Percentiles rank a stretch among this genome's conserved stretches.
Conservation (phyloP, 2,329 filamentous ascomycete genomes). For the Zymoseptoria crescenta region DNA sequence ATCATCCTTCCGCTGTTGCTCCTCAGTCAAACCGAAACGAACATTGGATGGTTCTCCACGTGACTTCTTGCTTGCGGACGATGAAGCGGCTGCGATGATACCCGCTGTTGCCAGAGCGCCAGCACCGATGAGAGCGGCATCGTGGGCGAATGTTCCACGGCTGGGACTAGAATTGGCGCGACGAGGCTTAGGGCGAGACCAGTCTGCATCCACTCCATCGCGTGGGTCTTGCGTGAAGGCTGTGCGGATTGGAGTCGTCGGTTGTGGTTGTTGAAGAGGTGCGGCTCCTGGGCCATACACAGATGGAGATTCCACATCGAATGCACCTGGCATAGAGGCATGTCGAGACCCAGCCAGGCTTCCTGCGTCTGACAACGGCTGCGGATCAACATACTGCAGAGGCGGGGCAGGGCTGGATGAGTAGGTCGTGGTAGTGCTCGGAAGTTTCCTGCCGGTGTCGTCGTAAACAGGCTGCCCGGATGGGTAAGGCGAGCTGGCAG, state of each 20-base stretch:
- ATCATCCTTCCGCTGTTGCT: constrained; percentile 45
- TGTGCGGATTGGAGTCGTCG: constrained; percentile 56
- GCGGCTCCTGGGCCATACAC: constrained; percentile 51
- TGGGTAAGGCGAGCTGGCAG: constrained; percentile 23
- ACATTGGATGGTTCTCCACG: constrained; percentile 34
- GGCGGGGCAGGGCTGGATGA: constrained; percentile 41
- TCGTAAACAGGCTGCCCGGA: constrained; percentile 26
- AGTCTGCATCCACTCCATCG: constrained; percentile 5
- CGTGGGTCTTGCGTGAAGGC: constrained; percentile 20
- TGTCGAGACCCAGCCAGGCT: constrained; percentile 47
- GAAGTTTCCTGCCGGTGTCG: constrained; percentile 39
- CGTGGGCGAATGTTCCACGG: constrained; percentile 21
- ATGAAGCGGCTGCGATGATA: constrained; percentile 25
- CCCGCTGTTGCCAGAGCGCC: constrained; percentile 33
- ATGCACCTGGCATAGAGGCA: constrained; percentile 26
- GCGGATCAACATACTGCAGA: constrained; percentile 59
- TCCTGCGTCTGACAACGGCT: constrained; percentile 57
- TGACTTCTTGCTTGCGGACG: constrained; percentile 19
- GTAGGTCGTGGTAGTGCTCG: constrained; percentile 9
- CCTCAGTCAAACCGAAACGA: constrained; percentile 50
- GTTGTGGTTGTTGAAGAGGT: constrained; percentile 78
- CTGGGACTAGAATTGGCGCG: constrained; percentile 27
- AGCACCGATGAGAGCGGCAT: constrained; percentile 38
- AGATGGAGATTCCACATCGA: constrained; percentile 26
- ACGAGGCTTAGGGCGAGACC: constrained; percentile 41